A percentile compares a stretch with the other conserved stretches of the same genome.
Evolutionary conservation across 495 filamentous ascomycete species (phyloP).

Genomic region (Penicillium nucicola): DNA sequence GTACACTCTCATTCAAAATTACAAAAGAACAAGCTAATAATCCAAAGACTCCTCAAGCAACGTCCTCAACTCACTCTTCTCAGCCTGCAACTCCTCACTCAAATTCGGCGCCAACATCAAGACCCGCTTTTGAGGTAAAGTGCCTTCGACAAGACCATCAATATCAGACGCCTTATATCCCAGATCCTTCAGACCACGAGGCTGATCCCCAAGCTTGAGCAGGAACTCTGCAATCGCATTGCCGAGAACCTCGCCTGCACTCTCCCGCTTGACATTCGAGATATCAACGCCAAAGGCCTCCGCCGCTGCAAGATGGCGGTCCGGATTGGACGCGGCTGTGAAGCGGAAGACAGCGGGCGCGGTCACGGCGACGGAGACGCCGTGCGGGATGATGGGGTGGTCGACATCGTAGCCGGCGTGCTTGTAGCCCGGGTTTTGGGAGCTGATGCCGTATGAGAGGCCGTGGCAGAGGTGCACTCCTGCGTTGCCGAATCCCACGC

Average conservation of each 20-base stretch:
- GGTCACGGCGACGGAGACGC: slow-evolving; percentile 91
- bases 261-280: slow-evolving; percentile 76
- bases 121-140: slow-evolving; percentile 85
- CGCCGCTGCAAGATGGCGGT: slow-evolving; percentile 84
- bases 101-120: slow-evolving; percentile 87
- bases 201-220: slow-evolving; percentile 81
- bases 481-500: slow-evolving; percentile 95
- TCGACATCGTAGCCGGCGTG: slow-evolving; percentile 78
- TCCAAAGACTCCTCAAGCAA: slow-evolving; percentile 67
- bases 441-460: slow-evolving; percentile 94
- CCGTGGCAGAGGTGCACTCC: slow-evolving; percentile 97
- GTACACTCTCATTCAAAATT: too few relatives aligned
- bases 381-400: slow-evolving; percentile 85
- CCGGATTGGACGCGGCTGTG: slow-evolving; percentile 85
- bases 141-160: slow-evolving; percentile 83
- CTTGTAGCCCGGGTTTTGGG: slow-evolving; percentile 86
- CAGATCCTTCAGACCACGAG: slow-evolving; percentile 75
- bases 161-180: slow-evolving; percentile 76
- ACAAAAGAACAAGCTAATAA: slow-evolving; percentile 34
- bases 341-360: slow-evolving; percentile 93
- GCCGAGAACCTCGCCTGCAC: slow-evolving; percentile 79
- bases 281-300: slow-evolving; percentile 90
- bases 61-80: slow-evolving; percentile 61
- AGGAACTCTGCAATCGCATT: slow-evolving; percentile 81
- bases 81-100: slow-evolving; percentile 57